phyloP scores from a whole-genome alignment of 768 basidiomycete species.

The Rhodotorula paludigena region DNA sequence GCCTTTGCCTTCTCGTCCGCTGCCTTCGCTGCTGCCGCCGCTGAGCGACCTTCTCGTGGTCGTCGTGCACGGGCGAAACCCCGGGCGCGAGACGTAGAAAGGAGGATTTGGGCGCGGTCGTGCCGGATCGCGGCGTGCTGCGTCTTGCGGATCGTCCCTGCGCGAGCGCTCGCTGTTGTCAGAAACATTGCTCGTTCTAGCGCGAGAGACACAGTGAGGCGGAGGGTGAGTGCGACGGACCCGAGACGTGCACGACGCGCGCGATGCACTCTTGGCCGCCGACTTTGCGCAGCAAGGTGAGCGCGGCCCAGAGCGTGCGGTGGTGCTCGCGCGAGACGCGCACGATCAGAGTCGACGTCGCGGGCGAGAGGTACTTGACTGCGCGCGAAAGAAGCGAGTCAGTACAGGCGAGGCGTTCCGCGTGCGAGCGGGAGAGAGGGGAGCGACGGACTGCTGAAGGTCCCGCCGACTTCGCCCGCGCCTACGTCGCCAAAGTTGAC shows the following conservation, averaged over 20 bases:
- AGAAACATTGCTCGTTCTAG: neutral
- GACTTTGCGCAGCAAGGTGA: constrained; percentile 38
- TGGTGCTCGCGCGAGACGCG: constrained; percentile 38
- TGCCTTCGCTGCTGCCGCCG: neutral
- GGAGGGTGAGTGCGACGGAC: neutral
- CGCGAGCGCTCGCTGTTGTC: neutral
- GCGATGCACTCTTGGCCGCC: constrained; percentile 29
- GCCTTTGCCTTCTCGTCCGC: neutral
- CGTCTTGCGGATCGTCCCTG: constrained; percentile 43
- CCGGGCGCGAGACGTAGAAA: neutral
- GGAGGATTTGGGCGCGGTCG: constrained; percentile 39
- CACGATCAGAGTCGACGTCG: constrained; percentile 38
- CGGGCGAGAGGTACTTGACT: constrained; percentile 43
- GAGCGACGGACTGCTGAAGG: constrained; percentile 35
- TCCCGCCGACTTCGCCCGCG: constrained; percentile 38
- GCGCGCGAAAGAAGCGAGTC: neutral
- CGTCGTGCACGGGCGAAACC: neutral
- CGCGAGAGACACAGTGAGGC: too few species aligned
- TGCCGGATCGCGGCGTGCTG: constrained; percentile 40
- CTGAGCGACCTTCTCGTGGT: neutral
- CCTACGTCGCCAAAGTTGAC: constrained; percentile 42
- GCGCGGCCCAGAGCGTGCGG: constrained; percentile 37
- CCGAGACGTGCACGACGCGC: constrained; percentile 38
- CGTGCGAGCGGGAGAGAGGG: neutral
- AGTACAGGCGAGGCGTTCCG: too few species aligned